phyloP scores from a whole-genome alignment of 1,139 yeast species.

The Kodamaea alishanica region DNA sequence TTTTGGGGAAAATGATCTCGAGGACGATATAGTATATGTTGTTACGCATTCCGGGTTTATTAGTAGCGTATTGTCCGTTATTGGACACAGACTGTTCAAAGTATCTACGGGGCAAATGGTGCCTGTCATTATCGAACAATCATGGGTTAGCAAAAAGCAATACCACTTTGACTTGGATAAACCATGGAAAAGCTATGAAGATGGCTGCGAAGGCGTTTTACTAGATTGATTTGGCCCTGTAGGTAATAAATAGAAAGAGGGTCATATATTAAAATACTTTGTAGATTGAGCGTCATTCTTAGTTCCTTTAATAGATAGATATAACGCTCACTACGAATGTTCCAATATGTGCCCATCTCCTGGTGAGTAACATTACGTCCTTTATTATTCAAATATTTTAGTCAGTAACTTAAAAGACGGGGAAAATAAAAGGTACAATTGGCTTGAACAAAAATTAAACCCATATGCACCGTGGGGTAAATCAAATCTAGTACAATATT shows the following conservation, averaged over 20 bases:
- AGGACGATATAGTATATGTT: slow-evolving; percentile 26
- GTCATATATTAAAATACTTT: too few species aligned
- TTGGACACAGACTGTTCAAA: slow-evolving; percentile 22
- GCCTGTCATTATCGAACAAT: slow-evolving; percentile 16
- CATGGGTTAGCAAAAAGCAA: slow-evolving; percentile 1
- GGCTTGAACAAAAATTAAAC: too few species aligned
- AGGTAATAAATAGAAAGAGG: neutral
- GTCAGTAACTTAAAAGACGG: too few species aligned
- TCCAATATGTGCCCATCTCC: too few species aligned
- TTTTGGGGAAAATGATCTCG: slow-evolving; percentile 20
- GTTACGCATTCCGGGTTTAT: slow-evolving; percentile 37
- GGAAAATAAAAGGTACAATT: too few species aligned
- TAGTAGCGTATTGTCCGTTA: slow-evolving; percentile 25
- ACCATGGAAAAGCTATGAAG: slow-evolving; percentile 7
- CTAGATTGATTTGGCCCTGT: neutral
- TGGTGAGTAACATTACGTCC: too few species aligned
- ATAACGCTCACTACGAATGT: too few species aligned
- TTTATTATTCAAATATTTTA: too few species aligned
- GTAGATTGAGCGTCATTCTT: too few species aligned
- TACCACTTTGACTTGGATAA: slow-evolving; percentile 5
- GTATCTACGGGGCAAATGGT: slow-evolving; percentile 17
- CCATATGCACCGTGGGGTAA: too few species aligned
- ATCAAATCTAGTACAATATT: too few species aligned
- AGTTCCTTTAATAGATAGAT: too few species aligned
- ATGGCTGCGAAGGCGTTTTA: slow-evolving; percentile 1